Base-by-base conservation (phyloP, 768 basidiomycete species). In the Polyporus arcularius region DNA sequence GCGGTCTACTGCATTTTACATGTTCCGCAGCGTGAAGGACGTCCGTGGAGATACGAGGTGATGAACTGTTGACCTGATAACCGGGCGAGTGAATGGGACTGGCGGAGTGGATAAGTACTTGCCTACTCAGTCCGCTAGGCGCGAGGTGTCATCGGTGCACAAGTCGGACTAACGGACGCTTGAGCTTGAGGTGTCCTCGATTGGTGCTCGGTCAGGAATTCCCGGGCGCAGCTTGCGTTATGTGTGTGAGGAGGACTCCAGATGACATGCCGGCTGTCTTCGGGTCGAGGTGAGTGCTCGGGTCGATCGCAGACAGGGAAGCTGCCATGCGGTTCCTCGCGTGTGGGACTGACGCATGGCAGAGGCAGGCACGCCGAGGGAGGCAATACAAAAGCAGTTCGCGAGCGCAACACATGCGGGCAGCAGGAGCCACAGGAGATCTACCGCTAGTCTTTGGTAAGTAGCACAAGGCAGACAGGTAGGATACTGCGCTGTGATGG, bases 11-110 rank as follows among this genome's bases (percentile, higher is more conserved):
- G 32, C 51, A n/a, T 21, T 42, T 50, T 55, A 50, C 31, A 21
- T 4, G 32, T 31, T 43, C 53, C 53, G 59, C 47, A 55, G 53
- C 49, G 59, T 47, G 11, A 51, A 60, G n/a, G 31, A 16, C 9
- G 30, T 43, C 18, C 52, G 47, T 35, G 59, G 59, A 46, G 48
- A 43, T 51, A 31, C n/a, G 47, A 53, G 39, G 30, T 4, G 55
- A 46, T 32, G 32, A 31, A 1, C 30, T 5, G 10, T 26, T 50
- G 41, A 38, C 32, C 45, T 61, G 60, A 61, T 57, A 38, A 53
- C 53, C 60, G 53, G 16, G 21, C 32, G 47, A 57, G 48, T 53
- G 52, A 57, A 57, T 58, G 40, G 56, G 21, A 12, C 45, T 41
- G 42, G 9, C 35, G 35, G 30, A 38, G 35, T 31, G 31, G 11